Evolutionary conservation across 345 rosid genomes (phyloP).

Genomic region (Theobroma cacao): DNA sequence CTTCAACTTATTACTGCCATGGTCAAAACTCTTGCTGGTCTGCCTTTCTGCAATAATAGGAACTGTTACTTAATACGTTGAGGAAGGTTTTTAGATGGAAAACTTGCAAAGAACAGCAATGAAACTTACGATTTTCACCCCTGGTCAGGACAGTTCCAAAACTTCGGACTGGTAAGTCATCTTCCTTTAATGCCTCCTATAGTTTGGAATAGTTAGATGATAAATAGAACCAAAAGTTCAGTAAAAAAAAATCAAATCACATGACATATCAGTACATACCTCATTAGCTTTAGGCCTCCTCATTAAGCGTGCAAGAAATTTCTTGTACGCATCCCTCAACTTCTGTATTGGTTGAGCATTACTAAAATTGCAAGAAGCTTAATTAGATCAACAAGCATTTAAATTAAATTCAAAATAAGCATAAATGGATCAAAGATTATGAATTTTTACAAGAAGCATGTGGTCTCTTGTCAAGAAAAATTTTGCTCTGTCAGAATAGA

Average conservation of each 20-base stretch:
- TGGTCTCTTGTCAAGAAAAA: not conserved
- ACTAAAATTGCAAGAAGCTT: constrained; percentile 31
- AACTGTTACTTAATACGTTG: constrained; percentile 4
- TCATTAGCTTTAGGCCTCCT: constrained; percentile 41
- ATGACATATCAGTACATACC: constrained; percentile 34
- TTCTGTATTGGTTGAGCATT: constrained; percentile 73
- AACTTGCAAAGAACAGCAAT: not conserved
- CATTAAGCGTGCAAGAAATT: constrained; percentile 70
- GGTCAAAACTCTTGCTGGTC: constrained; percentile 34
- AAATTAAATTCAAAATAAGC: not conserved
- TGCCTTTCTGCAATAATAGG: constrained; percentile 44
- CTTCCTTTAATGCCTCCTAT: constrained; percentile 54
- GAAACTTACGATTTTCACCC: constrained; percentile 58
- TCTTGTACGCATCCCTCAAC: constrained; percentile 73
- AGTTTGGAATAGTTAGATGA: not conserved
- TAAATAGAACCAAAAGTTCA: constrained; percentile 5
- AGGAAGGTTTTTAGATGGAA: constrained; percentile 5
- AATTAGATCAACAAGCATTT: not conserved
- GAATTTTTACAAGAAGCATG: not conserved
- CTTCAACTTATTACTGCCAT: constrained; percentile 45
- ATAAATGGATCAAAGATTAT: not conserved
- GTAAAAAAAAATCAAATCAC: not conserved
- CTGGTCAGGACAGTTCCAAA: constrained; percentile 74
- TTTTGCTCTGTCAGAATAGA: not conserved
- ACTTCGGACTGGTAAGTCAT: constrained; percentile 52